A percentile compares a stretch with the other conserved stretches of the same genome.
phyloP scores from a whole-genome alignment of 2,329 filamentous ascomycete species.

The Aspergillus pseudonomiae region DNA sequence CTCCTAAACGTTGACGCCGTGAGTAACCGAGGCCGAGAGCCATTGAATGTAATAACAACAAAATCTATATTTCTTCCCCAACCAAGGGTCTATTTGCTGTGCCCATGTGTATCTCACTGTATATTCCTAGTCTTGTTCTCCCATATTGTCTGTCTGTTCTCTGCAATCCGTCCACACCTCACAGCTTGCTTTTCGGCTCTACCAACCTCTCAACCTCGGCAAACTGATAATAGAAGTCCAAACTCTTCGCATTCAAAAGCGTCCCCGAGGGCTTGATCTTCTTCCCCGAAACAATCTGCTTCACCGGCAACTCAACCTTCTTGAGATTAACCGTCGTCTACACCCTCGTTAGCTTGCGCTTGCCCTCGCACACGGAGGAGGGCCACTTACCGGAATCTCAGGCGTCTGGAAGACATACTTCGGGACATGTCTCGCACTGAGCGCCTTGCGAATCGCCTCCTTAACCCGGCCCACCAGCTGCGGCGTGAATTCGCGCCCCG shows the following conservation, averaged over 20 bases:
- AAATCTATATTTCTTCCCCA: neutral
- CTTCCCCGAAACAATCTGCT: conserved; percentile 78
- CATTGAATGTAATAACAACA: no score
- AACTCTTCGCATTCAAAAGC: conserved; percentile 72
- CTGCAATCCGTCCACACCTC: neutral
- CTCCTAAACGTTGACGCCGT: no score
- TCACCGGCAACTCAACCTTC: conserved; percentile 82
- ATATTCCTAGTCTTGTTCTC: no score
- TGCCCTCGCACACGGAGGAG: neutral
- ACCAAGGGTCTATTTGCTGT: neutral
- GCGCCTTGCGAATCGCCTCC: conserved; percentile 64
- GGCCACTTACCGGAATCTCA: conserved; percentile 71
- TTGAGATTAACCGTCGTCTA: conserved; percentile 82
- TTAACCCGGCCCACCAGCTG: conserved; percentile 63
- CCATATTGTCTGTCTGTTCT: no score
- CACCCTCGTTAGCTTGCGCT: neutral
- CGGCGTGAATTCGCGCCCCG: conserved; percentile 59
- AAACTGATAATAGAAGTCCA: conserved; percentile 80
- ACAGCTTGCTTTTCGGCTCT: conserved; percentile 40
- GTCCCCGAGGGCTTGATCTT: conserved; percentile 76
- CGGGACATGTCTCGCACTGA: conserved; percentile 76
- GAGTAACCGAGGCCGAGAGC: neutral
- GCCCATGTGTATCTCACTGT: no score
- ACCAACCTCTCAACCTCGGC: conserved; percentile 65
- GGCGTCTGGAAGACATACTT: conserved; percentile 77